Base-by-base conservation (phyloP, 176 grass and related monocot species). In the Puccinellia tenuiflora region DNA sequence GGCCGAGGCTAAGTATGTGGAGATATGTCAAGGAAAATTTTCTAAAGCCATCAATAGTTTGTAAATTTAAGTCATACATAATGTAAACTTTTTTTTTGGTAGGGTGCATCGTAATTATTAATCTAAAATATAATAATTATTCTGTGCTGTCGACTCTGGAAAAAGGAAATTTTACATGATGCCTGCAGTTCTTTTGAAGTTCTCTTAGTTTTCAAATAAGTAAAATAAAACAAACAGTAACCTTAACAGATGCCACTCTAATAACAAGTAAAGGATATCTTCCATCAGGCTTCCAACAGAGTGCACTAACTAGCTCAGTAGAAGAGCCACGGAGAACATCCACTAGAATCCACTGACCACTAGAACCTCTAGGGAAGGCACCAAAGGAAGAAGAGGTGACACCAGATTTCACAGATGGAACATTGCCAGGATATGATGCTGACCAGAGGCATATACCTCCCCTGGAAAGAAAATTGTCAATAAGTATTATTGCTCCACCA, bases 361-460 rank as follows among this genome's bases (percentile, higher is more conserved):
- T 83, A 85, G 92, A 85, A 42, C 88, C 88, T 88, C 92, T 93
- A 84, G 87, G 80, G 65, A 95, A 82, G 86, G 87, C 42, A 76
- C 89, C 88, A 68, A 90, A 77, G 71, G 85, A 85, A 76, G 77
- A 89, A 75, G 90, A 53, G 21, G 79, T 76, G 67, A 65, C 76
- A 55, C 90, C 90, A 90, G 87, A 72, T 89, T 90, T 93, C 80
- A 95, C 74, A 10, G 84, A 91, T 34, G 92, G 85, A 55, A 90
- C 68, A 82, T 98, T 95, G 38, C 90, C 90, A 78, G 90, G 96
- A 80, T 95, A 98, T 55, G 96, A 98, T 73, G 92, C 92, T 20
- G 92, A 98, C 96, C 96, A 98, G 76, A 98, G 92, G 84, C 89
- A 95, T 84, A 98, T 98, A 30, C 91, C 89, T 79, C 92, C 87